These are phyloP conservation scores for Micractinium conductrix DNA, from an alignment of 139 green algal species.

Conservation along the genomic window DNA sequence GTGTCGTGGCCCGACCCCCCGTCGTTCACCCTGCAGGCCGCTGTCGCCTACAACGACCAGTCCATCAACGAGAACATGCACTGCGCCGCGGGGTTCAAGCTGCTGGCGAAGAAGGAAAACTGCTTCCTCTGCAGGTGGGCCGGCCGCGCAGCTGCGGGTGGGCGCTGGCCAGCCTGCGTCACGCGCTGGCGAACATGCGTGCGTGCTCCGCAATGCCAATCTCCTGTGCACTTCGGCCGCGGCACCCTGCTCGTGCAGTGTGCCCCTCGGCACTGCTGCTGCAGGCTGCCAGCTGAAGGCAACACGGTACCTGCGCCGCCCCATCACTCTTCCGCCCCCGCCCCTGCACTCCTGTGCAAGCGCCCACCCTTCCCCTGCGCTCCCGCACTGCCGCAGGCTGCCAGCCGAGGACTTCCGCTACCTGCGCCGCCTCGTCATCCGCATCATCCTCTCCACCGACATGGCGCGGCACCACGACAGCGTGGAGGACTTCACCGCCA, in stretches of 20 bases:
- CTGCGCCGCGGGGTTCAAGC: constrained; percentile 47
- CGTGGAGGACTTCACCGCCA: constrained; percentile 44
- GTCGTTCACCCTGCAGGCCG: constrained; percentile 24
- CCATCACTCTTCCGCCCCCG: no score
- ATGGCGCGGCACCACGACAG: constrained; percentile 52
- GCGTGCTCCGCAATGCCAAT: neutral
- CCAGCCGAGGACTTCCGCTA: constrained; percentile 39
- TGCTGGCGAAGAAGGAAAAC: constrained; percentile 52
- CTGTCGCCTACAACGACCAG: constrained; percentile 70
- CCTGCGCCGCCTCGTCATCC: constrained; percentile 57
- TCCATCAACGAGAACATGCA: constrained; percentile 79
- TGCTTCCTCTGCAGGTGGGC: constrained; percentile 53
- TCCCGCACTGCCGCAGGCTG: constrained; percentile 18
- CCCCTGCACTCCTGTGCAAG: no score
- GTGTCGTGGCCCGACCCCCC: neutral
- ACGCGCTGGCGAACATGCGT: neutral
- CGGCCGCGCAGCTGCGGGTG: no score
- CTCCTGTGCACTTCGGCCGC: neutral
- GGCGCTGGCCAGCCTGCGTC: neutral
- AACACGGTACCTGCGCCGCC: no score
- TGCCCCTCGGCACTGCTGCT: no score
- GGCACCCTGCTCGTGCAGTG: no score
- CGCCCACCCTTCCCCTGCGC: neutral
- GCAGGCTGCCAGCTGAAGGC: no score
- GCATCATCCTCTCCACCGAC: constrained; percentile 73